These are phyloP conservation scores for Flaveria sonorensis DNA, from an alignment of 129 eudicot species.

Conservation along the genomic window DNA sequence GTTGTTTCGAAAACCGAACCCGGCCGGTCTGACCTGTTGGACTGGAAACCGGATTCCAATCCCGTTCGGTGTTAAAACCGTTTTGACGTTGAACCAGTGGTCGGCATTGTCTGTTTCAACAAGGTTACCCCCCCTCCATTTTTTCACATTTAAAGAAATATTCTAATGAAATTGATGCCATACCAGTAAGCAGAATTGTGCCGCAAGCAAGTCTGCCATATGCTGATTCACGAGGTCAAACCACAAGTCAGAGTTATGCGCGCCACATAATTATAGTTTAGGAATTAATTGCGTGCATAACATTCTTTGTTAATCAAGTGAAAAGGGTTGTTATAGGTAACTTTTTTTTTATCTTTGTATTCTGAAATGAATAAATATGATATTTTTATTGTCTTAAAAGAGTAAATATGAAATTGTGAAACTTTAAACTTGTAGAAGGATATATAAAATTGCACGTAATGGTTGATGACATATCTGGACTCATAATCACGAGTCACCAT, in stretches of 20 bases:
- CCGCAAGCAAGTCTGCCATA: conserved; percentile 79
- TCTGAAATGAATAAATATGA: background rate
- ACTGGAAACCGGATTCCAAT: too few relatives aligned
- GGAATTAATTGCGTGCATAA: background rate
- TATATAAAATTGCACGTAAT: background rate
- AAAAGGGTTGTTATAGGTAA: background rate
- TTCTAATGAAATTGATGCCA: conserved; percentile 22
- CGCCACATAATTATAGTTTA: background rate
- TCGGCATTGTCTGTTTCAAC: background rate
- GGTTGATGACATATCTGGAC: background rate
- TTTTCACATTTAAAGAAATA: background rate
- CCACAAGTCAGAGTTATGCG: conserved; percentile 22
- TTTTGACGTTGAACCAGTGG: background rate
- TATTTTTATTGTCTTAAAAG: too few relatives aligned
- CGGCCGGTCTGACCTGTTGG: too few relatives aligned
- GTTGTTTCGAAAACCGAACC: background rate
- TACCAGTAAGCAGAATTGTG: conserved; percentile 63
- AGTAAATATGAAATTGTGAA: background rate
- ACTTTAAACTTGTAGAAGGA: background rate
- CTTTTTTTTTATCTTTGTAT: background rate
- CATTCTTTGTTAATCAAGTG: background rate
- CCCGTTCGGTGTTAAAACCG: too few relatives aligned
- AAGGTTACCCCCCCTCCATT: background rate
- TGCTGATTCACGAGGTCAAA: conserved; percentile 53
- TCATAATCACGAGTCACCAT: background rate